Percentiles rank a stretch among this genome's conserved stretches.
These are phyloP conservation scores for Jatropha curcas DNA, from an alignment of 345 rosid species.

Conservation along the genomic window DNA sequence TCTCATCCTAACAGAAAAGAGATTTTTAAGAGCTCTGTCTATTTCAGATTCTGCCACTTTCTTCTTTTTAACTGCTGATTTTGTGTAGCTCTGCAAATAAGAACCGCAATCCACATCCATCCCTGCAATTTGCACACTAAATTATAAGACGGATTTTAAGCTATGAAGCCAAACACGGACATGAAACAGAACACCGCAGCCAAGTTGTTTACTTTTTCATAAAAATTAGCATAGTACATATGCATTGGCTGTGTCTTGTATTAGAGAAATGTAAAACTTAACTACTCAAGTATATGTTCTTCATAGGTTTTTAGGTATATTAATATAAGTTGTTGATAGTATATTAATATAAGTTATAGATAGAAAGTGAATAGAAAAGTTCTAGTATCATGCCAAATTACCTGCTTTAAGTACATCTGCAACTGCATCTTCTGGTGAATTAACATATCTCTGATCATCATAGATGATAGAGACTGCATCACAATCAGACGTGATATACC, in stretches of 20 bases:
- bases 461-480: slow-evolving; percentile 75
- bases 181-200: too few species aligned
- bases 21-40: slow-evolving; percentile 76
- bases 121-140: slow-evolving; percentile 42
- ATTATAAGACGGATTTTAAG: too few species aligned
- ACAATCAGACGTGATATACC: slow-evolving; percentile 87
- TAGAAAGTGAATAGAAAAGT: background rate
- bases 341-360: too few species aligned
- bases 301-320: too few species aligned
- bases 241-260: too few species aligned
- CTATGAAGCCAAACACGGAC: too few species aligned
- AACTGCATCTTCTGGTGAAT: slow-evolving; percentile 80
- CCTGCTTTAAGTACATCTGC: slow-evolving; percentile 83
- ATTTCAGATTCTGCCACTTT: slow-evolving; percentile 56
- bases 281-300: too few species aligned
- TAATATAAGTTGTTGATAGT: too few species aligned
- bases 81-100: slow-evolving; percentile 61
- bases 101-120: slow-evolving; percentile 88
- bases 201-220: too few species aligned
- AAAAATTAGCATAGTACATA: too few species aligned
- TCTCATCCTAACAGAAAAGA: slow-evolving; percentile 77
- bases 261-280: too few species aligned
- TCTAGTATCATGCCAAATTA: slow-evolving; percentile 5
- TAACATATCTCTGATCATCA: slow-evolving; percentile 59
- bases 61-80: slow-evolving; percentile 64